These are phyloP conservation scores for Apiospora sp. DNA, from an alignment of 2,329 filamentous ascomycete genomes.

Conservation along the genomic window DNA sequence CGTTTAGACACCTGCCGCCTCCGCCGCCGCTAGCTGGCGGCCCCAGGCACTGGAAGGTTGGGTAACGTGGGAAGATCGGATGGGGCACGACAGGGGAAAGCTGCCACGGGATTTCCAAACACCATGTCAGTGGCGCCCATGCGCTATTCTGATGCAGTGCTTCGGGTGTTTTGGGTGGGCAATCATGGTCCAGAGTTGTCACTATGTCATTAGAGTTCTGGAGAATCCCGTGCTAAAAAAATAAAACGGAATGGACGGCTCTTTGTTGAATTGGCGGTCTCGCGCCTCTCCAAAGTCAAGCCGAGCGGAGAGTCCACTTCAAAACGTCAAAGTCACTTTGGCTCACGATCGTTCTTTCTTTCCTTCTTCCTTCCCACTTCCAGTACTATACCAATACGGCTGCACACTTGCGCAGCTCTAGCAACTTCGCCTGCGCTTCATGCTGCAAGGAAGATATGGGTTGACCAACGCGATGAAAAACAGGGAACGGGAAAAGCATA, in stretches of 20 bases:
- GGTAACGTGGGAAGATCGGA: not conserved
- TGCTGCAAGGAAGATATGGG: not conserved
- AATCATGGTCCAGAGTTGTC: not conserved
- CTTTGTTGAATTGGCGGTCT: conserved; percentile 6
- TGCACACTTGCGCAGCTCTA: conserved; percentile 24
- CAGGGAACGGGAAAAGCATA: conserved; percentile 29
- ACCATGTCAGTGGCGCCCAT: conserved; percentile 8
- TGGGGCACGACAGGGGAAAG: conserved; percentile 19
- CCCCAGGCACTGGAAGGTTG: not conserved
- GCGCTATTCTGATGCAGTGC: not conserved
- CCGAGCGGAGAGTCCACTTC: conserved; percentile 28
- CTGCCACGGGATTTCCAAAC: conserved; percentile 10
- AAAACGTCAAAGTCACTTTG: conserved; percentile 12
- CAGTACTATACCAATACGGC: not conserved
- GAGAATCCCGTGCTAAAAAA: conserved; percentile 12
- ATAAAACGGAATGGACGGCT: conserved; percentile 2
- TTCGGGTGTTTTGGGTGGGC: not conserved
- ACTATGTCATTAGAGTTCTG: conserved; percentile 19
- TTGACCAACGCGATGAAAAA: not conserved
- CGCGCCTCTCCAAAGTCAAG: conserved; percentile 26
- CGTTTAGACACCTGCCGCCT: not conserved
- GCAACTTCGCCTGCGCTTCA: not conserved
- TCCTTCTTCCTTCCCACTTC: conserved; percentile 14
- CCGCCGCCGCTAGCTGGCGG: conserved; percentile 8
- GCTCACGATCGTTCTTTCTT: conserved; percentile 18